These are phyloP conservation scores for Hypoxylon sp. DNA, from an alignment of 2,329 filamentous ascomycete genomes.

Conservation along the genomic window DNA sequence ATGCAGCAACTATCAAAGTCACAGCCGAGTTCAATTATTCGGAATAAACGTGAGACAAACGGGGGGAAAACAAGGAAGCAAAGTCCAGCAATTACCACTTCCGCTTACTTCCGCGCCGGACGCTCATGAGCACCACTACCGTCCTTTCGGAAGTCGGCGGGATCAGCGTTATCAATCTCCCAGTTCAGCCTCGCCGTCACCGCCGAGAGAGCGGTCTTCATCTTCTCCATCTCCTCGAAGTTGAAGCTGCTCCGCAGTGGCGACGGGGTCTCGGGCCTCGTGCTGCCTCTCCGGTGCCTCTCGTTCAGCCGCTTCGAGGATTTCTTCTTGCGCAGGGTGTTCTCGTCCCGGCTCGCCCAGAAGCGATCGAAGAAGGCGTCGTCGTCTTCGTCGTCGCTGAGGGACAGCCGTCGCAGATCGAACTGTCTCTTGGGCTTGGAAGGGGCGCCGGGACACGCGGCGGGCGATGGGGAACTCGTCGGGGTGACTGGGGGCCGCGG, in stretches of 20 bases:
- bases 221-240: conserved; percentile 17
- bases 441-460: conserved; percentile 18
- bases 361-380: conserved; percentile 24
- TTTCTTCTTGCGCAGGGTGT: not conserved
- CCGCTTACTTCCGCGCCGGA: not conserved
- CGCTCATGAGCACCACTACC: not conserved
- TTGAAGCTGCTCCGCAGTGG: conserved; percentile 31
- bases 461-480: not conserved
- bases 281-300: not conserved
- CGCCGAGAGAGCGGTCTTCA: conserved; percentile 4
- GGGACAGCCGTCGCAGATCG: not conserved
- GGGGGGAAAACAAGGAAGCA: not conserved
- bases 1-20: not conserved
- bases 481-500: not conserved
- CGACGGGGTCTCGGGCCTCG: conserved; percentile 8
- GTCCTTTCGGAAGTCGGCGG: not conserved
- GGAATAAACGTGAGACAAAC: not conserved
- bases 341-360: conserved; percentile 7
- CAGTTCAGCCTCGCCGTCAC: not conserved
- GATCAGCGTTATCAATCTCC: not conserved
- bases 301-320: conserved; percentile 9
- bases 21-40: no score
- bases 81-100: not conserved
- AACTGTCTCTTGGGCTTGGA: not conserved
- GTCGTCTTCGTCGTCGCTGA: conserved; percentile 9